These are phyloP conservation scores for Apiotrichum mycotoxinovorans DNA, from an alignment of 1,284 basidiomycete species.

Conservation along the genomic window DNA sequence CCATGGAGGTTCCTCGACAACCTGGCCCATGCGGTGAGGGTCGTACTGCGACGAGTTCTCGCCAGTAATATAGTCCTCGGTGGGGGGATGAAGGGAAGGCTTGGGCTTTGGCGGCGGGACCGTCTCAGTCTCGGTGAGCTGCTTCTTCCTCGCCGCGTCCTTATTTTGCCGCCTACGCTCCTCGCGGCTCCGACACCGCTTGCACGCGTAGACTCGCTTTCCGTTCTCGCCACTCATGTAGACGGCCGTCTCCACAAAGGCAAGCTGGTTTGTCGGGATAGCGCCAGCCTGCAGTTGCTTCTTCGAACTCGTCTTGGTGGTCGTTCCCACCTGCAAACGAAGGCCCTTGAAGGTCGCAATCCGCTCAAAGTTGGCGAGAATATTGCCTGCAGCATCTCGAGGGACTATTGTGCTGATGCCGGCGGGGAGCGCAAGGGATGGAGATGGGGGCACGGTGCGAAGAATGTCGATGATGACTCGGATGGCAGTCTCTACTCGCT, in stretches of 20 bases:
- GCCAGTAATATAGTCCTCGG: slow-evolving; percentile 39
- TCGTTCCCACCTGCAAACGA: slow-evolving; percentile 40
- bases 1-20: slow-evolving; percentile 45
- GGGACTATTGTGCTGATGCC: slow-evolving; percentile 26
- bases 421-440: slow-evolving; percentile 23
- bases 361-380: slow-evolving; percentile 36
- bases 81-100: slow-evolving; percentile 23
- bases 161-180: slow-evolving; percentile 53
- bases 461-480: slow-evolving; percentile 45
- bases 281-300: slow-evolving; percentile 43
- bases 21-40: slow-evolving; percentile 33
- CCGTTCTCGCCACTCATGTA: slow-evolving; percentile 45
- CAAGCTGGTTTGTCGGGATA: slow-evolving; percentile 36
- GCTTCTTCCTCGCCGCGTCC: slow-evolving; percentile 41
- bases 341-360: slow-evolving; percentile 39
- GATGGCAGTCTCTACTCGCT: slow-evolving; percentile 47
- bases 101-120: slow-evolving; percentile 16
- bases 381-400: slow-evolving; percentile 28
- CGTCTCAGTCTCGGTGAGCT: slow-evolving; percentile 29
- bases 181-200: slow-evolving; percentile 78
- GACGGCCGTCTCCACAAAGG: slow-evolving; percentile 46
- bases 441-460: slow-evolving; percentile 33
- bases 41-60: slow-evolving; percentile 43
- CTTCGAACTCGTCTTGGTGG: slow-evolving; percentile 43
- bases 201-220: slow-evolving; percentile 66